Evolutionary conservation across 441 rosid species (phyloP), one percentile per base, ranked within the genome.

Genomic region (Populus hybrid): DNA sequence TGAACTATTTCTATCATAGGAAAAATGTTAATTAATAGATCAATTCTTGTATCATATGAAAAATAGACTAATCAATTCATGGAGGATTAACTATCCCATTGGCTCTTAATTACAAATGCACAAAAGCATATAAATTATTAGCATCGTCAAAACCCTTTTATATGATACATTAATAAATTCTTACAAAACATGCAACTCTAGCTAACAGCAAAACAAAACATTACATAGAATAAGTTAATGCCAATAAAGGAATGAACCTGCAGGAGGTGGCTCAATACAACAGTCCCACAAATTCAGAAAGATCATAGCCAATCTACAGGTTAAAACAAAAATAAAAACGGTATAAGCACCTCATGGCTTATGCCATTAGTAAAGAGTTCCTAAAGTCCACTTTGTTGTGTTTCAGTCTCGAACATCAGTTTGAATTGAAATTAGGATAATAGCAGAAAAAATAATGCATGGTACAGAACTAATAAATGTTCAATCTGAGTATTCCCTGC

Each of bases 261-360:
- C 68, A 97, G 78, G 70, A 97, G 95, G 82, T 80, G 87, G 89
- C 90, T 97, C 81, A 97, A 84, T 78, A 94, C 68, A 75, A 97
- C 80, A 18, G 99, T 76, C 99, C 98, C 78, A 88, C 91, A 83
- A 94, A 91, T 80, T 93, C 94, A 77, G 93, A 89, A 82, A 94
- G 94, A 85, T 93, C 99, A 84, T 83, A 76, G 80, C 93, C 97
- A 85, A 97, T 83, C 99, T 97, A 83, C 90, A n/a, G n/a, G n/a
- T n/a, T n/a, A n/a, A 88, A 83, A 82, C 64, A 56, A 84, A 64
- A 77, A 78, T 53, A 56, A 56, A 20, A 56, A 56, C 7, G 53
- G 59, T 20, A 80, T 83, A 74, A 84, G 77, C 35, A 68, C 40
- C 53, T 53, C 16, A 66, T 77, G 75, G 66, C 70, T 83, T 66